phyloP scores from a whole-genome alignment of 352 stramenopile species.

The Poterioochromonas sp. region DNA sequence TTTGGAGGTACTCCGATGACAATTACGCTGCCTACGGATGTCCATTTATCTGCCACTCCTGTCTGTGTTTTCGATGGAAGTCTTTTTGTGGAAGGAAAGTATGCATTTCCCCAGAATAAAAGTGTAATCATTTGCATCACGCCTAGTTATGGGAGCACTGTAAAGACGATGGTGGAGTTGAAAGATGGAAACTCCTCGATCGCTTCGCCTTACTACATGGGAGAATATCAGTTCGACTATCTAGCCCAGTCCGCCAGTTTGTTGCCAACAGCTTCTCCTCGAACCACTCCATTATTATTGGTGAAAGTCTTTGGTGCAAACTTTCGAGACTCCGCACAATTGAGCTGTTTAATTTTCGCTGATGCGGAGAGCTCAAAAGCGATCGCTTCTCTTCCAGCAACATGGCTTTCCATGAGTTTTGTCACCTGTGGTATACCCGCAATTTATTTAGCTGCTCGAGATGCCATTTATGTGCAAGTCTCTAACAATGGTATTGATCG shows the following conservation, averaged over 20 bases:
- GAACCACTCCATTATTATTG: constrained; percentile 47
- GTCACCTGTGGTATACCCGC: constrained; percentile 47
- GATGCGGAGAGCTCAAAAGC: too few species aligned
- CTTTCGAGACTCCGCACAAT: constrained; percentile 42
- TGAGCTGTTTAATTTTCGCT: constrained; percentile 40
- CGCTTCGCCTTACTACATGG: not conserved
- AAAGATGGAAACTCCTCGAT: not conserved
- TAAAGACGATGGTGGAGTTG: not conserved
- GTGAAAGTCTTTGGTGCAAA: constrained; percentile 27
- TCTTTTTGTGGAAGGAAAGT: not conserved
- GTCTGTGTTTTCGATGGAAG: not conserved
- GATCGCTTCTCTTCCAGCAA: constrained; percentile 35
- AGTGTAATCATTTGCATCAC: not conserved
- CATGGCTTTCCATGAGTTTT: constrained; percentile 43
- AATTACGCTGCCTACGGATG: not conserved
- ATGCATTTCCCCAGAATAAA: not conserved
- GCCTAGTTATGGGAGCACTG: not conserved
- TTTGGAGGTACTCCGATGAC: not conserved
- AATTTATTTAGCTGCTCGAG: constrained; percentile 33
- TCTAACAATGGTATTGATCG: constrained; percentile 38
- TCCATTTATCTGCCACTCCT: not conserved
- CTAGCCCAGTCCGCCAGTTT: not conserved
- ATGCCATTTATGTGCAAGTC: constrained; percentile 42
- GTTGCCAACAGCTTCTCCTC: constrained; percentile 36
- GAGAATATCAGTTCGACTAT: not conserved